These are phyloP conservation scores for cucumber (Cucumis sativus) DNA, from an alignment of 306 rosid species.

Conservation along the genomic window DNA sequence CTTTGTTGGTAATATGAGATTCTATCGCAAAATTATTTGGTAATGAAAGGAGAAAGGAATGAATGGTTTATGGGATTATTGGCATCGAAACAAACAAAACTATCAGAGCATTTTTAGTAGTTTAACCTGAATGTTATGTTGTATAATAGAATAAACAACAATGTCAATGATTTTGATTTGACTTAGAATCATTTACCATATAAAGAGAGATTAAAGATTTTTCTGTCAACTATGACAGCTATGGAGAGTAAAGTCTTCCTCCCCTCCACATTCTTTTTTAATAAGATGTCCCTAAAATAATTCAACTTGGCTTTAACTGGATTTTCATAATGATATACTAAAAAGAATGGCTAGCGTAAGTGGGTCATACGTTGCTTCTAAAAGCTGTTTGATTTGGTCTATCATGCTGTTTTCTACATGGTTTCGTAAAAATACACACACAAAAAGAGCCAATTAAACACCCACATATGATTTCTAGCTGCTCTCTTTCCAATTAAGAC, in stretches of 20 bases:
- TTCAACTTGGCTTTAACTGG: slow-evolving; percentile 2
- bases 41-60: too few relatives aligned
- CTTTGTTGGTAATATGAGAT: too few relatives aligned
- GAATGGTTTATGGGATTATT: too few relatives aligned
- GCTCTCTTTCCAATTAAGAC: background rate
- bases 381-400: background rate
- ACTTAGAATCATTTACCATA: background rate
- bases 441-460: background rate
- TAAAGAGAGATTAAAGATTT: background rate
- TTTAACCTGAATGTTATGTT: background rate
- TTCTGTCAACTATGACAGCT: background rate
- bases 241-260: background rate
- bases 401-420: background rate
- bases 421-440: background rate
- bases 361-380: background rate
- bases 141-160: background rate
- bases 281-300: background rate
- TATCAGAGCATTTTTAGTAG: background rate
- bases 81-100: too few relatives aligned
- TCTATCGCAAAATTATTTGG: too few relatives aligned
- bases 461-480: background rate
- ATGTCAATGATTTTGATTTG: background rate
- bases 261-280: background rate
- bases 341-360: background rate
- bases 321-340: background rate